phyloP scores from a whole-genome alignment of 140 eudicot genomes.

The Cichorium intybus region DNA sequence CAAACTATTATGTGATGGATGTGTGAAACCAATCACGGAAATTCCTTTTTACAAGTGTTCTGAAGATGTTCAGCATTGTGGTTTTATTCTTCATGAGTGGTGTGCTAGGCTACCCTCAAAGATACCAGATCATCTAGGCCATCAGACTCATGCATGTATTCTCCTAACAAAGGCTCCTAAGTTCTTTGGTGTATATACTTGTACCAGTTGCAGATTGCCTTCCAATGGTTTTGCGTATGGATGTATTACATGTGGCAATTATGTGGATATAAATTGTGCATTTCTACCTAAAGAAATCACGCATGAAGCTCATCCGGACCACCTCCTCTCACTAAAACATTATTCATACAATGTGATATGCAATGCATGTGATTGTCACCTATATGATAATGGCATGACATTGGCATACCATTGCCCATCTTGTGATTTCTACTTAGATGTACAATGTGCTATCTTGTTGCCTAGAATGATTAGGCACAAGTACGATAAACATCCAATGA shows the following conservation, averaged over 20 bases:
- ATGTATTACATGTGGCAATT: not conserved
- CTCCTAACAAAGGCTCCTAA: not conserved
- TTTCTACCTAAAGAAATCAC: no score
- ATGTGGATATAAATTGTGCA: no score
- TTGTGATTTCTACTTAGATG: not conserved
- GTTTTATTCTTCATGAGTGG: not conserved
- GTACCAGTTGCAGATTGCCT: not conserved
- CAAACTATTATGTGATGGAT: no score
- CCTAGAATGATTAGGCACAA: constrained; percentile 4
- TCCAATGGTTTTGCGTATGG: not conserved
- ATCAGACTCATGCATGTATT: not conserved
- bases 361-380: not conserved
- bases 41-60: no score
- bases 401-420: not conserved
- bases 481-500: constrained; percentile 15
- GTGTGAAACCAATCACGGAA: no score
- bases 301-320: constrained; percentile 12
- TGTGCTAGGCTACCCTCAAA: not conserved
- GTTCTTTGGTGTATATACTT: not conserved
- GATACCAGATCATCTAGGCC: constrained; percentile 3
- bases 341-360: not conserved
- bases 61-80: not conserved
- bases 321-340: no score
- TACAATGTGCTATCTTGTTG: not conserved
- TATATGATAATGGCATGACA: not conserved